Conservation (phyloP, 2,329 filamentous ascomycete genomes). For the Aspergillus amoenus region DNA sequence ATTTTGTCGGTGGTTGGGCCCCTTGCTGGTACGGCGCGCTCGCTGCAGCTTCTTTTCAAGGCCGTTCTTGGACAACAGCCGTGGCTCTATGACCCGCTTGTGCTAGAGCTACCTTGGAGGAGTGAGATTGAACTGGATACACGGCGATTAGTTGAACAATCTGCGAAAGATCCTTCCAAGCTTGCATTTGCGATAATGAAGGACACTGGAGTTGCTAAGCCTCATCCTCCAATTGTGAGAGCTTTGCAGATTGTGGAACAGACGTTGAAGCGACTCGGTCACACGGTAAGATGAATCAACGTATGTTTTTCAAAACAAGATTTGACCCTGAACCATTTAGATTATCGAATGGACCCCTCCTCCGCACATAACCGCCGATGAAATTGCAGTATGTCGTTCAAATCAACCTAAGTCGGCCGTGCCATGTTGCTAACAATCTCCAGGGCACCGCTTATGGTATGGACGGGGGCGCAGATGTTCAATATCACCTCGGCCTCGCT, state of each 20-base stretch:
- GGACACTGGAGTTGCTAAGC: conserved; percentile 51
- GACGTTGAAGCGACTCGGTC: conserved; percentile 52
- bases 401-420: too few relatives aligned
- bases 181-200: conserved; percentile 58
- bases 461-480: conserved; percentile 54
- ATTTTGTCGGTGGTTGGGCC: conserved; percentile 65
- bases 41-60: conserved; percentile 57
- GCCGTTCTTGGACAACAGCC: conserved; percentile 59
- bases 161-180: conserved; percentile 29
- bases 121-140: conserved; percentile 42
- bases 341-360: conserved; percentile 62
- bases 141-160: conserved; percentile 40
- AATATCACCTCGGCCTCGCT: conserved; percentile 52
- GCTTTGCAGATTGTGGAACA: conserved; percentile 54
- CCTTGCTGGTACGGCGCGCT: conserved; percentile 56
- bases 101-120: conserved; percentile 66
- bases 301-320: not conserved
- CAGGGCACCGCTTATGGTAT: conserved; percentile 26
- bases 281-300: conserved; percentile 37
- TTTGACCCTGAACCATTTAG: conserved; percentile 17
- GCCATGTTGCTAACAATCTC: conserved; percentile 12
- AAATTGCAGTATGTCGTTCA: conserved; percentile 40
- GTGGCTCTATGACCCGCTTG: conserved; percentile 66
- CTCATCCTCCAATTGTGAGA: conserved; percentile 59
- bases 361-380: conserved; percentile 42